Evolutionary conservation across 345 rosid species (phyloP).

Genomic region (Corchorus capsularis): DNA sequence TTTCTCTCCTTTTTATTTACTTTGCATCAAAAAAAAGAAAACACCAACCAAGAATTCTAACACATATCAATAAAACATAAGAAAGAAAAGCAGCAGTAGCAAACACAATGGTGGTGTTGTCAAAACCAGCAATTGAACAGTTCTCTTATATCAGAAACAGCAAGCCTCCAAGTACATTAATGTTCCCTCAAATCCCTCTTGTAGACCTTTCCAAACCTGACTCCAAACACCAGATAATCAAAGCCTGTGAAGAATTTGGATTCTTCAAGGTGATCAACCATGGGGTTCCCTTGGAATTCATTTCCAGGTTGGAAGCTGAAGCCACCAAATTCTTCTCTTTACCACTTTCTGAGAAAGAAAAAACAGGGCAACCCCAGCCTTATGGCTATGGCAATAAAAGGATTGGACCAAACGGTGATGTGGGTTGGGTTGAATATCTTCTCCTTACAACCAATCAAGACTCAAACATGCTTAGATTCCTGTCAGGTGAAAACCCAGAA

Average conservation of each 20-base stretch:
- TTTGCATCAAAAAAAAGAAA: background rate
- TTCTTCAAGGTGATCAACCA: constrained; percentile 84
- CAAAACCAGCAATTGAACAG: constrained; percentile 32
- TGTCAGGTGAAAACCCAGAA: constrained; percentile 37
- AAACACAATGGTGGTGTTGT: constrained; percentile 22
- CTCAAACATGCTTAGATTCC: constrained; percentile 26
- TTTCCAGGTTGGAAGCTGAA: constrained; percentile 50
- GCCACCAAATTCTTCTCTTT: constrained; percentile 63
- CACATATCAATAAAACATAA: background rate
- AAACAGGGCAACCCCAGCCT: constrained; percentile 60
- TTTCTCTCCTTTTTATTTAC: background rate
- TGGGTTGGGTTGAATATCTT: constrained; percentile 80
- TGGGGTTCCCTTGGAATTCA: constrained; percentile 59
- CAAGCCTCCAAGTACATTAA: constrained; percentile 9
- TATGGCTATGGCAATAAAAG: constrained; percentile 72
- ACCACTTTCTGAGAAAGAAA: constrained; percentile 61
- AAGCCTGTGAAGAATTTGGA: constrained; percentile 68
- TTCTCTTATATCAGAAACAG: constrained; percentile 7
- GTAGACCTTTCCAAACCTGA: constrained; percentile 47
- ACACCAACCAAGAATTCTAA: background rate
- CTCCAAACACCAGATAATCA: constrained; percentile 37
- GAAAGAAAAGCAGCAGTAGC: background rate
- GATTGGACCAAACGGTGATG: constrained; percentile 74
- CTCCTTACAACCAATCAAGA: constrained; percentile 53
- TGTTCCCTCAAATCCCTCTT: constrained; percentile 38